Percentiles rank a stretch among this genome's conserved stretches.
Conservation (phyloP, 352 stramenopile genomes). For the Phytophthora citricola region DNA sequence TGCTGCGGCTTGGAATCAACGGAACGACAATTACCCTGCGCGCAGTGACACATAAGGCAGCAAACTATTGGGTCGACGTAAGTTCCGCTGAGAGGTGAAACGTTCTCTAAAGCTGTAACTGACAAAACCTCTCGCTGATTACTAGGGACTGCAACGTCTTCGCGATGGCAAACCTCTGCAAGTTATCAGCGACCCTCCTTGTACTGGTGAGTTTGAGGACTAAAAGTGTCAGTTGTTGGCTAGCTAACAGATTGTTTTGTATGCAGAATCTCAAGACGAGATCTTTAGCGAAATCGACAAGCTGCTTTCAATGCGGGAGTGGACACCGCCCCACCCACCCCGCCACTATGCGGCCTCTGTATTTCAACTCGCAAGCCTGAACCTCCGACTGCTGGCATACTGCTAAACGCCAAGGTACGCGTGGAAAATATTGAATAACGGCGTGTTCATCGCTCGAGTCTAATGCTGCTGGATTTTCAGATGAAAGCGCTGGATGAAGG, state of each 20-base stretch:
- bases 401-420: slow-evolving; percentile 29
- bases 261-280: slow-evolving; percentile 73
- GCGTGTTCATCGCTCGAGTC: background rate
- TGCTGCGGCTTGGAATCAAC: slow-evolving; percentile 72
- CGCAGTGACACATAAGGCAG: slow-evolving; percentile 69
- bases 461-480: slow-evolving; percentile 13
- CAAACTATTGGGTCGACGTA: slow-evolving; percentile 77
- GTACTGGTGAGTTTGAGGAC: slow-evolving; percentile 41
- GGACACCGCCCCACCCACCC: slow-evolving; percentile 45
- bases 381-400: slow-evolving; percentile 18
- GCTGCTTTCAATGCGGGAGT: slow-evolving; percentile 62
- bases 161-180: slow-evolving; percentile 51
- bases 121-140: background rate
- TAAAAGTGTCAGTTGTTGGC: background rate
- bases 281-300: slow-evolving; percentile 81
- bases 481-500: slow-evolving; percentile 27
- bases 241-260: background rate
- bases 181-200: slow-evolving; percentile 51
- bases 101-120: background rate
- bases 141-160: slow-evolving; percentile 59
- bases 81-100: slow-evolving; percentile 1
- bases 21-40: slow-evolving; percentile 69
- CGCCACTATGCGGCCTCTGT: slow-evolving; percentile 47
- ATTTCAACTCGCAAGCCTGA: slow-evolving; percentile 30
- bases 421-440: no score